Evolutionary conservation across 2,329 filamentous ascomycete genomes (phyloP).

Genomic region (Didymella pomorum): DNA sequence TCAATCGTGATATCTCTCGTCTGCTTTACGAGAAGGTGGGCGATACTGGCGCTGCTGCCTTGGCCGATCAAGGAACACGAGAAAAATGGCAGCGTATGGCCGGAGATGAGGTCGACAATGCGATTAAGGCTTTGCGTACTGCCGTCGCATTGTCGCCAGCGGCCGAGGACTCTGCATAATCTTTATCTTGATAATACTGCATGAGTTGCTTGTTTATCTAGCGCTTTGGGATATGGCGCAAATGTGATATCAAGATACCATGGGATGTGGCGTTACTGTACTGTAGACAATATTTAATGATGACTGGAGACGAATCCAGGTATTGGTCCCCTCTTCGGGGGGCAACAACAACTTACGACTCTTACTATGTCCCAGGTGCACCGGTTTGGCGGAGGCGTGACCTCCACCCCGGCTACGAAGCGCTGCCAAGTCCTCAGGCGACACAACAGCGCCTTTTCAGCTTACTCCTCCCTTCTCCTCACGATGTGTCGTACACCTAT

Average conservation of each 20-base stretch:
- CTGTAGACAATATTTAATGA: constrained; percentile 12
- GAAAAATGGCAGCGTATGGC: constrained; percentile 79
- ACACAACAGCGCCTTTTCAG: too few relatives aligned
- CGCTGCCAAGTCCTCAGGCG: too few relatives aligned
- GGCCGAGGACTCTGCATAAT: constrained; percentile 41
- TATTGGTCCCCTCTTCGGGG: too few relatives aligned
- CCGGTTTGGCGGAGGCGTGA: too few relatives aligned
- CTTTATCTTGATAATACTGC: constrained; percentile 32
- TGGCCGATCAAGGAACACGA: constrained; percentile 70
- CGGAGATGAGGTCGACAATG: constrained; percentile 77
- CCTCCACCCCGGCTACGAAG: too few relatives aligned
- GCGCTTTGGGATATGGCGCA: constrained; percentile 16
- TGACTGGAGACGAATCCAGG: neutral
- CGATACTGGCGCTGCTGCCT: constrained; percentile 55
- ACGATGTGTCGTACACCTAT: too few relatives aligned
- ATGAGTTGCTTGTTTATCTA: neutral
- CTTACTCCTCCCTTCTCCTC: too few relatives aligned
- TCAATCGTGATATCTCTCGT: constrained; percentile 89
- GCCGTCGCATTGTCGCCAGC: constrained; percentile 31
- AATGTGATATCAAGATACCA: constrained; percentile 16
- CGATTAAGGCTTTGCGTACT: constrained; percentile 59
- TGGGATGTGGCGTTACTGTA: constrained; percentile 13
- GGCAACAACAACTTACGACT: too few relatives aligned
- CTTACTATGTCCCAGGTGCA: too few relatives aligned
- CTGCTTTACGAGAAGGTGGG: constrained; percentile 78